Evolutionary conservation across 2,329 filamentous ascomycete species (phyloP).

Genomic region (Coniochaeta hoffmannii): DNA sequence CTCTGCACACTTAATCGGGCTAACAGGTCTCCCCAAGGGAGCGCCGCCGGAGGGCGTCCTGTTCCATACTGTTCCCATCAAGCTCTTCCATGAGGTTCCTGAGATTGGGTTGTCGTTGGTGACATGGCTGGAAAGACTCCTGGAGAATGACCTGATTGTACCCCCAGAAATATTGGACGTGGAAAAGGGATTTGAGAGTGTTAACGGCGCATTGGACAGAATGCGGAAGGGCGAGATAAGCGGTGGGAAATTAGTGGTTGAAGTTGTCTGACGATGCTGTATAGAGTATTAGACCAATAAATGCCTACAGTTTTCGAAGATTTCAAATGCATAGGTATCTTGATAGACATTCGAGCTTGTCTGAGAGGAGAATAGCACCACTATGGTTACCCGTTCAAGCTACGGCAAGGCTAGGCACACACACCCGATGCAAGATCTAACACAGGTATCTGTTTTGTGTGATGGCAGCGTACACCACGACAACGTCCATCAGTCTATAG

Average conservation of each 20-base stretch:
- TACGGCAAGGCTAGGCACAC: no score
- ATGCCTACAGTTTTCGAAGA: no score
- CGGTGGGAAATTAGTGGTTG: slow-evolving; percentile 62
- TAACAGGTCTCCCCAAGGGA: slow-evolving; percentile 60
- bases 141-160: slow-evolving; percentile 43
- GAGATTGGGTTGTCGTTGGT: slow-evolving; percentile 56
- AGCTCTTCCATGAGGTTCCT: slow-evolving; percentile 64
- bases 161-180: slow-evolving; percentile 60
- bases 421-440: no score
- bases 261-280: slow-evolving; percentile 9
- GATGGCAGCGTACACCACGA: no score
- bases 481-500: no score
- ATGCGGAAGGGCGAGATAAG: slow-evolving; percentile 60
- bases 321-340: no score
- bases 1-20: slow-evolving; percentile 54
- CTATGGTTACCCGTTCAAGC: no score
- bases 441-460: no score
- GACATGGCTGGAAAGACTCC: slow-evolving; percentile 59
- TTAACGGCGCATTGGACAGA: slow-evolving; percentile 61
- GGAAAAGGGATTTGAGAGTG: slow-evolving; percentile 53
- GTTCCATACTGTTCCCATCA: slow-evolving; percentile 65
- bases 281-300: neutral
- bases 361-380: no score
- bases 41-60: slow-evolving; percentile 33
- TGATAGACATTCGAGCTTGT: no score